A percentile compares a stretch with the other conserved stretches of the same genome.
These are phyloP conservation scores for Laburnicola sp. DNA, from an alignment of 2,329 filamentous ascomycete genomes.

Conservation along the genomic window DNA sequence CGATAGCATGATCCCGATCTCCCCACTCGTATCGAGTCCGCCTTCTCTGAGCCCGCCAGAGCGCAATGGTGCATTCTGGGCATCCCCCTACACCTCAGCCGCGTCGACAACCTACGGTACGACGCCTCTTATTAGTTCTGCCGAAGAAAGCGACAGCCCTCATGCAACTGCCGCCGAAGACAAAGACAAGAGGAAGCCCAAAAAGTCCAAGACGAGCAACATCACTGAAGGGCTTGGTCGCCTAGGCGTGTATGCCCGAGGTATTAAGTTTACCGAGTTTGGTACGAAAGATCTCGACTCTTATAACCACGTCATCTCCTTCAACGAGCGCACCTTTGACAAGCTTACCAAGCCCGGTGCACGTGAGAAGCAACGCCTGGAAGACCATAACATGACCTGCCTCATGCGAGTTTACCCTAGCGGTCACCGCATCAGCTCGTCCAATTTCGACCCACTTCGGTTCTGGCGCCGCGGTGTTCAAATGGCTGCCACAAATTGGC, in stretches of 20 bases:
- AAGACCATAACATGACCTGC: conserved; percentile 87
- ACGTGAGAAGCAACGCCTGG: conserved; percentile 75
- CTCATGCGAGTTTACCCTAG: conserved; percentile 90
- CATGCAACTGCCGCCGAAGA: conserved; percentile 60
- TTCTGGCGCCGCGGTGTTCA: conserved; percentile 96
- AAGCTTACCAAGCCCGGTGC: conserved; percentile 75
- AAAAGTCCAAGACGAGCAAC: conserved; percentile 71
- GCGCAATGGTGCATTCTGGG: conserved; percentile 50
- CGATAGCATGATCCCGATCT: conserved; percentile 54
- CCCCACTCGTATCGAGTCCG: conserved; percentile 56
- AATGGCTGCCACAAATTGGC: conserved; percentile 98
- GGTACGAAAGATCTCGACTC: conserved; percentile 75
- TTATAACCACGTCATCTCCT: conserved; percentile 94
- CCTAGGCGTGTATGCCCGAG: conserved; percentile 76
- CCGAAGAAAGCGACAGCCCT: conserved; percentile 76
- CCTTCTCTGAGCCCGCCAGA: conserved; percentile 57
- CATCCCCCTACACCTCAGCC: conserved; percentile 58
- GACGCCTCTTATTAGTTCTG: conserved; percentile 57
- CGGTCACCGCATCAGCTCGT: conserved; percentile 77
- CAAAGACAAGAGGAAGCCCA: conserved; percentile 63
- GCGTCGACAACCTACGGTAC: conserved; percentile 60
- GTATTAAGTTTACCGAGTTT: conserved; percentile 84
- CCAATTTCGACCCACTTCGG: conserved; percentile 90
- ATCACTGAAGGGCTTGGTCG: conserved; percentile 82
- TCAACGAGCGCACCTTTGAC: conserved; percentile 86